phyloP scores from a whole-genome alignment of 306 rosid genomes.

The Clitoria ternatea region DNA sequence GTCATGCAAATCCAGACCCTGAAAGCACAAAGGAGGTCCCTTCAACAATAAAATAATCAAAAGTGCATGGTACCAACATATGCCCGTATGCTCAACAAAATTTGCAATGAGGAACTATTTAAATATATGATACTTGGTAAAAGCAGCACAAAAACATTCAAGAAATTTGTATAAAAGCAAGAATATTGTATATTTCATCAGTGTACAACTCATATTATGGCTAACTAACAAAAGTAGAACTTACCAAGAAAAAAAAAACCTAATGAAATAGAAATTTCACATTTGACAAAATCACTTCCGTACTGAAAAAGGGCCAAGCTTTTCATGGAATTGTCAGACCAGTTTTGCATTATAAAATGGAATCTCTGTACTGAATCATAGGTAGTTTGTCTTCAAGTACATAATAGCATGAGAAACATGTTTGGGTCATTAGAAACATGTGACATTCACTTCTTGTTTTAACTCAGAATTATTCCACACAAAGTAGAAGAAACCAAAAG shows the following conservation, averaged over 20 bases:
- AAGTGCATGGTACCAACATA: background rate
- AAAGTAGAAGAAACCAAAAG: background rate
- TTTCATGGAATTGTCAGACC: background rate
- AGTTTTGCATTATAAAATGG: background rate
- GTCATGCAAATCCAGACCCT: constrained; percentile 77
- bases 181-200: background rate
- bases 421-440: background rate
- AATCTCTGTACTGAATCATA: background rate
- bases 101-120: background rate
- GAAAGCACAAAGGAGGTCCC: constrained; percentile 16
- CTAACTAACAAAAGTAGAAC: background rate
- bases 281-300: background rate
- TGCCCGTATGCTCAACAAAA: constrained; percentile 1
- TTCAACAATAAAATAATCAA: background rate
- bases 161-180: background rate
- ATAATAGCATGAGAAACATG: constrained; percentile 4
- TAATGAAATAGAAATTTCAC: background rate
- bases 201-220: background rate
- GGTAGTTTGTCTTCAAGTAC: background rate
- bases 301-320: background rate
- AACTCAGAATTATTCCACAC: background rate
- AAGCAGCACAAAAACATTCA: background rate
- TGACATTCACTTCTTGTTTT: background rate
- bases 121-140: background rate
- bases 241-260: too few species aligned